Percentiles rank a stretch among this genome's conserved stretches.
These are phyloP conservation scores for Hypoxylon sp. DNA, from an alignment of 2,329 filamentous ascomycete genomes.

Conservation along the genomic window DNA sequence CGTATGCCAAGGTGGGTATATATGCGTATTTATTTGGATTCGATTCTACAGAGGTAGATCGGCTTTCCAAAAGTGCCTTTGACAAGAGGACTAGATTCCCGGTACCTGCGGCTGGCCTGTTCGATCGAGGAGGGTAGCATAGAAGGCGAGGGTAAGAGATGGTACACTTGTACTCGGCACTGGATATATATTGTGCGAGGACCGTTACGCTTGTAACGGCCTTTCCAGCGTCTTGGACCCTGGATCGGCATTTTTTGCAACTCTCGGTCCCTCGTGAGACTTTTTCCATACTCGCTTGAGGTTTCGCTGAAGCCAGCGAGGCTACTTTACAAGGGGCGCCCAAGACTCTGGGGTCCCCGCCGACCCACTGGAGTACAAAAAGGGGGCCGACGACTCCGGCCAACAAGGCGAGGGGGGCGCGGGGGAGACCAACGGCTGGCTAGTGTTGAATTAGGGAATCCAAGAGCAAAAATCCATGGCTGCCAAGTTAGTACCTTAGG, in stretches of 20 bases:
- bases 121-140: constrained; percentile 20
- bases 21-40: constrained; percentile 34
- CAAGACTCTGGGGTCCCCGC: constrained; percentile 40
- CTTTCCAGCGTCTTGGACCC: constrained; percentile 16
- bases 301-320: constrained; percentile 23
- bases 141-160: constrained; percentile 3
- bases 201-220: constrained; percentile 35
- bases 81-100: constrained; percentile 19
- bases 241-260: constrained; percentile 13
- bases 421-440: constrained; percentile 24
- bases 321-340: constrained; percentile 20
- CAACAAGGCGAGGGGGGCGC: constrained; percentile 30
- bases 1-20: constrained; percentile 38
- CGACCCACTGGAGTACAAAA: constrained; percentile 31
- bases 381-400: constrained; percentile 24
- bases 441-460: constrained; percentile 33
- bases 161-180: constrained; percentile 39
- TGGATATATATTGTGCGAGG: constrained; percentile 24
- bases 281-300: constrained; percentile 24
- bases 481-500: constrained; percentile 36
- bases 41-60: constrained; percentile 28
- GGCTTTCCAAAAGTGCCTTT: constrained; percentile 23
- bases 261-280: constrained; percentile 20
- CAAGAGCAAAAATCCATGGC: constrained; percentile 30
- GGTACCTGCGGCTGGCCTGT: constrained; percentile 30